A percentile compares a stretch with the other conserved stretches of the same genome.
These are phyloP conservation scores for Mycena vitilis DNA, from an alignment of 768 basidiomycete species.

Conservation along the genomic window DNA sequence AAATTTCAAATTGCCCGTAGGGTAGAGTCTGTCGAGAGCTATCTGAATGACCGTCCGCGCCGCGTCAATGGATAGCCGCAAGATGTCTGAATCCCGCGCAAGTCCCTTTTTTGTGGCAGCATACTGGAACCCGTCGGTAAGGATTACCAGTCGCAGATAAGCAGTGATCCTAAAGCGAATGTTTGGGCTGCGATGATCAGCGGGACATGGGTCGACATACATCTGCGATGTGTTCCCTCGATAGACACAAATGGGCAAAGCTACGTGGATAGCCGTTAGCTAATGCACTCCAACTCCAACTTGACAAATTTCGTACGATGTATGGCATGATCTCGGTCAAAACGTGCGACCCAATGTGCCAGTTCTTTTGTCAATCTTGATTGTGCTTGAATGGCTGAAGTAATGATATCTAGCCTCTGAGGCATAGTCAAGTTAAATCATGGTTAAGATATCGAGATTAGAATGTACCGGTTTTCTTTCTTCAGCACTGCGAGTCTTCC, in stretches of 20 bases:
- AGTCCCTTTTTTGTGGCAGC: slow-evolving; percentile 52
- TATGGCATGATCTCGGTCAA: slow-evolving; percentile 50
- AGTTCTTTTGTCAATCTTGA: slow-evolving; percentile 50
- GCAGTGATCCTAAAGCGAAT: slow-evolving; percentile 56
- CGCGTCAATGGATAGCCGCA: slow-evolving; percentile 61
- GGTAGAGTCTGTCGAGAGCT: slow-evolving; percentile 62
- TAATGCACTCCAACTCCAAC: background rate
- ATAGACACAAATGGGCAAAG: slow-evolving; percentile 56
- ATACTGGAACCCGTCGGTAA: slow-evolving; percentile 66
- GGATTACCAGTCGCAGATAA: slow-evolving; percentile 68
- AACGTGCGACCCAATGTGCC: slow-evolving; percentile 54
- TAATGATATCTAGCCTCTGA: slow-evolving; percentile 51
- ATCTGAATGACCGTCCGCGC: slow-evolving; percentile 70
- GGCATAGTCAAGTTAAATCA: slow-evolving; percentile 12
- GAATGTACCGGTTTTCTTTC: slow-evolving; percentile 21
- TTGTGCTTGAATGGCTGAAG: slow-evolving; percentile 51
- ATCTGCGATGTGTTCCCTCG: slow-evolving; percentile 58
- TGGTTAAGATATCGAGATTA: slow-evolving; percentile 6
- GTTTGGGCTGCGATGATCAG: slow-evolving; percentile 32
- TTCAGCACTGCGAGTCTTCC: slow-evolving; percentile 38
- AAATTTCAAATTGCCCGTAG: slow-evolving; percentile 65
- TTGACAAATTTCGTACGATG: slow-evolving; percentile 45
- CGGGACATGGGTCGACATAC: slow-evolving; percentile 36
- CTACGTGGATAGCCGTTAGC: slow-evolving; percentile 39
- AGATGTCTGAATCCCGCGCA: slow-evolving; percentile 54